A percentile compares a stretch with the other conserved stretches of the same genome.
Evolutionary conservation across 768 basidiomycete genomes (phyloP).

Genomic region (Sporobolomyces pararoseus): DNA sequence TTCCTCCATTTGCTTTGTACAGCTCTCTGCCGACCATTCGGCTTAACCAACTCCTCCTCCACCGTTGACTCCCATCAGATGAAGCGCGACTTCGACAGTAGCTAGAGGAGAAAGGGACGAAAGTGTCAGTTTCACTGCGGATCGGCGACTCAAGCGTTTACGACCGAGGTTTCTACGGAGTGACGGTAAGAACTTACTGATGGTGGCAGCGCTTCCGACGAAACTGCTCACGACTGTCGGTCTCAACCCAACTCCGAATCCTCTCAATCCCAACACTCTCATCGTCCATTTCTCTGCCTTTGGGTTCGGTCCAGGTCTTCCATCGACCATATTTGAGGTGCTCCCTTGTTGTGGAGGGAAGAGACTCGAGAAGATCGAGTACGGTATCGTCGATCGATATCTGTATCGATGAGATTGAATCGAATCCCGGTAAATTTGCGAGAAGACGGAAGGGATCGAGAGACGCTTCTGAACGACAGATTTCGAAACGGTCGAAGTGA

Average conservation of each 20-base stretch:
- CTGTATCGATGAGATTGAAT: conserved; percentile 27
- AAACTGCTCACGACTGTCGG: conserved; percentile 40
- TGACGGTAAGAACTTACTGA: conserved; percentile 27
- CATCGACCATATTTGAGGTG: not conserved
- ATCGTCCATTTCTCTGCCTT: conserved; percentile 40
- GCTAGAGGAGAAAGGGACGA: conserved; percentile 11
- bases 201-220: conserved; percentile 42
- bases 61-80: conserved; percentile 37
- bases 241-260: conserved; percentile 28
- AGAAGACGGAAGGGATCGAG: conserved; percentile 7
- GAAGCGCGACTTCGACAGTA: conserved; percentile 35
- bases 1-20: too few relatives aligned
- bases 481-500: conserved; percentile 23
- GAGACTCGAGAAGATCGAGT: conserved; percentile 20
- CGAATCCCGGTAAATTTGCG: conserved; percentile 35
- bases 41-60: conserved; percentile 22
- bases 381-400: conserved; percentile 22
- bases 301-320: conserved; percentile 6
- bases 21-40: too few relatives aligned
- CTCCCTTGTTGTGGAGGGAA: conserved; percentile 2
- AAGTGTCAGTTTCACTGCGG: too few relatives aligned
- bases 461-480: not conserved
- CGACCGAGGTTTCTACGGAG: too few relatives aligned
- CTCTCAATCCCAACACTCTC: conserved; percentile 29
- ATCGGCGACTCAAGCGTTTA: too few relatives aligned